Evolutionary conservation across 495 filamentous ascomycete genomes (phyloP), one percentile per base, ranked within the genome.

Genomic region (Neurospora sp.): DNA sequence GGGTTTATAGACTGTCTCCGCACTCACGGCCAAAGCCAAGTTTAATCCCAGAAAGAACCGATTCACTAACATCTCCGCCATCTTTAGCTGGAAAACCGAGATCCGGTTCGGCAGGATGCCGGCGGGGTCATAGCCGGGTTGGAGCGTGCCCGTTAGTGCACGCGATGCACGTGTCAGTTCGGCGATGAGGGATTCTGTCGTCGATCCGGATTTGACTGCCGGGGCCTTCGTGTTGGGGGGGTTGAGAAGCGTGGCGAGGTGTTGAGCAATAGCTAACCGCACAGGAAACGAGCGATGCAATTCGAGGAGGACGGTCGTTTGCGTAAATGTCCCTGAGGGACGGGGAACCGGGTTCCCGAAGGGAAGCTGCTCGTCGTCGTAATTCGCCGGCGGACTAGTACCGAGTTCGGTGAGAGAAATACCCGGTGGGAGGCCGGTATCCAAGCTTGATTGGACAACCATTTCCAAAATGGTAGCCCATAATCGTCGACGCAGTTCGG

Each of bases 381-480:
- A 84, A 71, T 91, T 90, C 37, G 83, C 78, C 12, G 87, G 85
- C 8, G 84, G 83, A 7, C 83, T 80, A 3, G 87, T 88, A 72
- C 91, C 89, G 72, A 86, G 91, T 75, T 91, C 89, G 1, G 82
- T 79, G 4, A 80, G 73, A 5, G 87, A 83, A 10, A 91, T 70
- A 12, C 88, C 81, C 12, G 89, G 87, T 1, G 88, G 85, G 74
- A 88, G 88, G 1, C 89, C 90, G 2, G 87, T 83, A 68, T 89
- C 87, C 37, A 91, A 72, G 61, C 88, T 85, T 6, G 89, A 84
- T 71, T 90, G 87, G n/a, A 91, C 75, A 35, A 85, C 82, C 8
- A 91, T 80, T 78, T 91, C 90, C 40, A 91, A 72, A 18, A 91
- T 87, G 1, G 88, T 89, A n/a, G 85, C 87, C 90, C 90, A 92